phyloP scores from a whole-genome alignment of 2,329 filamentous ascomycete genomes.

The Colletotrichum incanum region DNA sequence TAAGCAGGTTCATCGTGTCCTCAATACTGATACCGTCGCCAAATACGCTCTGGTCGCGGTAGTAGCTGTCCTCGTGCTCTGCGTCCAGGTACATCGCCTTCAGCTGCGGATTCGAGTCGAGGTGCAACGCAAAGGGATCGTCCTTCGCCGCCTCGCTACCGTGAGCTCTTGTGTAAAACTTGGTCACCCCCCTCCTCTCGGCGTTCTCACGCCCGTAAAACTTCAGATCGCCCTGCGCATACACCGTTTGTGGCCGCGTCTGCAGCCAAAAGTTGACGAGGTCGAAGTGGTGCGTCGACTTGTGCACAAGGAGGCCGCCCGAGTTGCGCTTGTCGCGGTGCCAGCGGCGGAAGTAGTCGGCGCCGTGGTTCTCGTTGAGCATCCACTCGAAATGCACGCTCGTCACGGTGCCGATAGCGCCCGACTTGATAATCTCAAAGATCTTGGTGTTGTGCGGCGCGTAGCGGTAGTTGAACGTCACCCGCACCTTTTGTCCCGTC shows the following conservation, averaged over 20 bases:
- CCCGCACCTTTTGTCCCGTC: conserved; percentile 60
- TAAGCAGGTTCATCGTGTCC: conserved; percentile 74
- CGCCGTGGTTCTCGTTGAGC: conserved; percentile 64
- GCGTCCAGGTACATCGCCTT: conserved; percentile 74
- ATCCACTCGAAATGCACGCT: conserved; percentile 67
- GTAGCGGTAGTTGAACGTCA: conserved; percentile 68
- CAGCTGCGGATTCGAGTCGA: conserved; percentile 67
- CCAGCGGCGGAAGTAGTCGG: conserved; percentile 67
- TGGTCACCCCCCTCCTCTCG: conserved; percentile 60
- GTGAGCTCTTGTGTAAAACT: conserved; percentile 66
- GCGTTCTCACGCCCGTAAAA: conserved; percentile 68
- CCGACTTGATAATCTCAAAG: conserved; percentile 59
- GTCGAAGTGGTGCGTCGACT: conserved; percentile 67
- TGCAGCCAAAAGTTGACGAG: conserved; percentile 67
- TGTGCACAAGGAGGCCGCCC: conserved; percentile 65
- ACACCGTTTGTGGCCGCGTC: conserved; percentile 60
- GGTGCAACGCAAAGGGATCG: conserved; percentile 73
- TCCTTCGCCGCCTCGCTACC: conserved; percentile 65
- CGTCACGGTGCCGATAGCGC: conserved; percentile 61
- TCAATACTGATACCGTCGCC: conserved; percentile 76
- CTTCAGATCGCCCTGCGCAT: conserved; percentile 61
- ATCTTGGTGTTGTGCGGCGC: conserved; percentile 68
- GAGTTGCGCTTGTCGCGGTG: conserved; percentile 65
- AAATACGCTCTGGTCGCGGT: conserved; percentile 75
- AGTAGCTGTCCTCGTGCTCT: conserved; percentile 75